Evolutionary conservation across 192 early-diverging fungal genomes (phyloP).

Genomic region (Podila epicladia): DNA sequence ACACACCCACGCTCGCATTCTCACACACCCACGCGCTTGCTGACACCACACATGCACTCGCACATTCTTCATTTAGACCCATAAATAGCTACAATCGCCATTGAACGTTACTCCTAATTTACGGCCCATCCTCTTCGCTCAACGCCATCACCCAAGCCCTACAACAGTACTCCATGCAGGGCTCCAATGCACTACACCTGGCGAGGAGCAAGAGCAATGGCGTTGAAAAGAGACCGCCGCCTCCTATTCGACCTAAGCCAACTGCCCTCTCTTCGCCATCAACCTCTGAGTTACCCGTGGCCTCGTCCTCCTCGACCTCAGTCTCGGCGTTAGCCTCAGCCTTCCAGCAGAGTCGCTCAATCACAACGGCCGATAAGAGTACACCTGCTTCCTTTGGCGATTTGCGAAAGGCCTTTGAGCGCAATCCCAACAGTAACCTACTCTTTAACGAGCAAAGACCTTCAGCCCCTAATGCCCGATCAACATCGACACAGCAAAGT

Average conservation of each 20-base stretch:
- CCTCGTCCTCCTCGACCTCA: slow-evolving; percentile 6
- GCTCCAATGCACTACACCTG: background rate
- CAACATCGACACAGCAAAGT: background rate
- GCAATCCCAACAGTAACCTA: slow-evolving; percentile 21
- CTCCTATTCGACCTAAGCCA: slow-evolving; percentile 39
- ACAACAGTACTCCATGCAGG: background rate
- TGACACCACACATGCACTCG: background rate
- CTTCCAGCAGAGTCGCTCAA: background rate
- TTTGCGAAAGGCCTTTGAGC: slow-evolving; percentile 37
- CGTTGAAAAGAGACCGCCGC: slow-evolving; percentile 28
- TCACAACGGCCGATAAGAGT: slow-evolving; percentile 27
- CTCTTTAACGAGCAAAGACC: slow-evolving; percentile 10
- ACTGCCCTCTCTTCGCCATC: slow-evolving; percentile 11
- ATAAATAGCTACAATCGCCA: background rate
- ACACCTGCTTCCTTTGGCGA: slow-evolving; percentile 31
- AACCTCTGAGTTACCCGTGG: background rate
- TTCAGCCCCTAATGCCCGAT: background rate
- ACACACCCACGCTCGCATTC: background rate
- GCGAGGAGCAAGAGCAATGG: slow-evolving; percentile 28
- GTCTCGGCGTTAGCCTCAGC: background rate
- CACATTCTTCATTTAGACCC: background rate
- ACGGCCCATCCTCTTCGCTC: background rate
- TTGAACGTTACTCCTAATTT: background rate
- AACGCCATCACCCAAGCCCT: background rate
- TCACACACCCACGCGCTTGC: background rate